These are phyloP conservation scores for Selaginella tamariscina DNA, from an alignment of 75 land plant genomes.

Conservation along the genomic window DNA sequence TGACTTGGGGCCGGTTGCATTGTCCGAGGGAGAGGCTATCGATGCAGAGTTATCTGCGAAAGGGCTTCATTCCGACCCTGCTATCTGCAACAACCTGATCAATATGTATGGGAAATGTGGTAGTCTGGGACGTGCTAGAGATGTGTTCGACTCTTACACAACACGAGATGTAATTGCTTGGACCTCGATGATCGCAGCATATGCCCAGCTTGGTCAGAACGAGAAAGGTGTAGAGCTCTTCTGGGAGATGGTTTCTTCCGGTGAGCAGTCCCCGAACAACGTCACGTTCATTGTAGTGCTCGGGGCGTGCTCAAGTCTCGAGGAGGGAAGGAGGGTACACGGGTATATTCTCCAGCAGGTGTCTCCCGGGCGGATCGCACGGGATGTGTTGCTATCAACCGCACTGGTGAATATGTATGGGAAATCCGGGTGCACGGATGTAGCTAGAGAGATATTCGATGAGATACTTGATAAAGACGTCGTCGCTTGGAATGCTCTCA, in stretches of 20 bases:
- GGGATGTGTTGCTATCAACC: neutral
- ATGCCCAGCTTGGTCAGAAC: neutral
- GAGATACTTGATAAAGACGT: neutral
- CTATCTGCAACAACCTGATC: neutral
- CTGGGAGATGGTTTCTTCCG: neutral
- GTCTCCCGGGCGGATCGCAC: no score
- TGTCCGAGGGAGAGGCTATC: neutral
- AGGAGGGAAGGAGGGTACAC: neutral
- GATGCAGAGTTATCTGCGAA: neutral
- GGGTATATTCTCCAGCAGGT: neutral
- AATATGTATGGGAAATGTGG: neutral
- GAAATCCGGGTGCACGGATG: neutral
- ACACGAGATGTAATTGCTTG: neutral
- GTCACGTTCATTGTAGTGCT: neutral
- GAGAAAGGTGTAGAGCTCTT: neutral
- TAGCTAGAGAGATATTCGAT: neutral
- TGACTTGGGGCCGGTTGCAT: neutral
- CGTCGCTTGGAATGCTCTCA: neutral
- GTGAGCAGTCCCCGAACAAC: neutral
- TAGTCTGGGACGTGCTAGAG: neutral
- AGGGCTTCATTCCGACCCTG: neutral
- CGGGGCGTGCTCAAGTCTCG: neutral
- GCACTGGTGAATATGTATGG: neutral
- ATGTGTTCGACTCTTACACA: neutral
- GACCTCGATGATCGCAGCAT: neutral